These are phyloP conservation scores for Lactifluus pinguis DNA, from an alignment of 768 basidiomycete genomes.

Conservation along the genomic window DNA sequence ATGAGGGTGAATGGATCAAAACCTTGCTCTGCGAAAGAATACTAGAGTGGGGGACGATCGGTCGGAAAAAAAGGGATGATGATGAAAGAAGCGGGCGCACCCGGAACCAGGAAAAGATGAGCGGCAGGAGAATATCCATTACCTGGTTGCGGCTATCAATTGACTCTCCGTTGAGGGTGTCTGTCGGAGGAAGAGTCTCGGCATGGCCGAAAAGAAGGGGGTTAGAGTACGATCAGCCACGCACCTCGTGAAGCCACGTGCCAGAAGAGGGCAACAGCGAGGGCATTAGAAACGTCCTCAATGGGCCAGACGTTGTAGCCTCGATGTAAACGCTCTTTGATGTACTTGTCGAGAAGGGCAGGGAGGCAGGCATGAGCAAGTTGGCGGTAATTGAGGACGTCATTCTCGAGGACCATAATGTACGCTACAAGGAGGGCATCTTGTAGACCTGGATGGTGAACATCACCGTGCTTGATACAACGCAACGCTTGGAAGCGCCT, in stretches of 20 bases:
- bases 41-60: constrained; percentile 8
- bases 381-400: constrained; percentile 9
- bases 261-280: constrained; percentile 19
- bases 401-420: constrained; percentile 18
- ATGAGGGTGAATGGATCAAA: constrained; percentile 8
- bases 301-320: constrained; percentile 13
- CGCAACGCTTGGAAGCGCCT: constrained; percentile 10
- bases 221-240: constrained; percentile 9
- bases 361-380: constrained; percentile 7
- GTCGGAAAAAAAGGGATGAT: neutral
- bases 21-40: constrained; percentile 13
- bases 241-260: constrained; percentile 18
- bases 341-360: constrained; percentile 6
- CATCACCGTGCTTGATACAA: constrained; percentile 4
- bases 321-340: constrained; percentile 1
- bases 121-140: constrained; percentile 9
- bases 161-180: constrained; percentile 13
- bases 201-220: neutral
- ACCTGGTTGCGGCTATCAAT: constrained; percentile 5
- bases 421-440: constrained; percentile 11
- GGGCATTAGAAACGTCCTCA: constrained; percentile 10
- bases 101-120: constrained; percentile 14
- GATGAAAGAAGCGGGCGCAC: constrained; percentile 6
- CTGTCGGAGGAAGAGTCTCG: constrained; percentile 3
- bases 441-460: constrained; percentile 1